Conservation (phyloP, 306 rosid genomes). For the Rosa multiflora region DNA sequence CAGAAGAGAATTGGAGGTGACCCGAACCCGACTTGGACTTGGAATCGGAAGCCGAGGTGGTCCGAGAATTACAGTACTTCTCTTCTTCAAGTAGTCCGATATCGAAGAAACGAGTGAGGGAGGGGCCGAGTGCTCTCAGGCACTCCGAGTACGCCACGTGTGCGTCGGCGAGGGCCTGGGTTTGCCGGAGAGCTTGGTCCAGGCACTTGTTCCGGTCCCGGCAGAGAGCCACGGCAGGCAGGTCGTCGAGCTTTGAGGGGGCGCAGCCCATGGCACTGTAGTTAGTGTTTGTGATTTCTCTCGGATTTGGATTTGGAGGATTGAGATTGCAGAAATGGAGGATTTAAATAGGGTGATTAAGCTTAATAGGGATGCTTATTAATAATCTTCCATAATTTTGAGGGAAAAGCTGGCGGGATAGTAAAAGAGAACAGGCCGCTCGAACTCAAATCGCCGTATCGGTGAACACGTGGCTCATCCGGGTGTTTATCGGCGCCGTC, state of each 20-base stretch:
- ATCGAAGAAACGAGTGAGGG: constrained; percentile 54
- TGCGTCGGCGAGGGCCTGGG: constrained; percentile 67
- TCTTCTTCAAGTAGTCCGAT: neutral
- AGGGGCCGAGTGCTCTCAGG: constrained; percentile 54
- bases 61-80: neutral
- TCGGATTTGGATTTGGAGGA: neutral
- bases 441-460: neutral
- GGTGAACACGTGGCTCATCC: constrained; percentile 22
- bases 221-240: constrained; percentile 78
- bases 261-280: constrained; percentile 64
- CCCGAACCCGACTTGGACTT: constrained; percentile 35
- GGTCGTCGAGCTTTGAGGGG: constrained; percentile 56
- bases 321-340: neutral
- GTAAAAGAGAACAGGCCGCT: neutral
- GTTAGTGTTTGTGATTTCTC: neutral
- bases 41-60: neutral
- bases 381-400: neutral
- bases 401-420: constrained; percentile 13
- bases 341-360: neutral
- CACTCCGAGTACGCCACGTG: constrained; percentile 69
- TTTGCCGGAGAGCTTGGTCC: constrained; percentile 58
- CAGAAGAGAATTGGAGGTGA: constrained; percentile 37
- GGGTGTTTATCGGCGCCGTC: constrained; percentile 28
- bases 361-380: neutral
- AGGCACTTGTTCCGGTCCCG: constrained; percentile 80